These are phyloP conservation scores for Dovyalis caffra DNA, from an alignment of 345 rosid genomes.

Conservation along the genomic window DNA sequence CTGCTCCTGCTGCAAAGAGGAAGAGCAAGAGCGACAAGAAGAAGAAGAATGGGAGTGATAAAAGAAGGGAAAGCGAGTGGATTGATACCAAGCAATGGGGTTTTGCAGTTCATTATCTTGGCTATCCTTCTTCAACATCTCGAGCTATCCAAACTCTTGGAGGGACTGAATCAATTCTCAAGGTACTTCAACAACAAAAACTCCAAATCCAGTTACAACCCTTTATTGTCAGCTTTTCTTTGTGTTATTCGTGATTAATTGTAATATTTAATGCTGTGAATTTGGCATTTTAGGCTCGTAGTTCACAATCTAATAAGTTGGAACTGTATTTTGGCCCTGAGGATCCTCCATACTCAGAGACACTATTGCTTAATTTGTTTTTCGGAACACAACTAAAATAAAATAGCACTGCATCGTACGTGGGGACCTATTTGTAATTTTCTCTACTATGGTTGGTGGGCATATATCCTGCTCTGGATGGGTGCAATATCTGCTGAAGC, in stretches of 20 bases:
- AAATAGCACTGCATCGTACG: too few species aligned
- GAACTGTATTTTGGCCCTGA: constrained; percentile 87
- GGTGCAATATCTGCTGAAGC: too few species aligned
- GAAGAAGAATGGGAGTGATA: constrained; percentile 54
- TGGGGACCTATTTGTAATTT: too few species aligned
- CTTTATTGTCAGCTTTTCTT: background rate
- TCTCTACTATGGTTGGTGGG: too few species aligned
- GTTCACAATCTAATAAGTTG: constrained; percentile 52
- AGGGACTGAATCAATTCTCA: constrained; percentile 63
- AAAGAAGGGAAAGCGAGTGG: constrained; percentile 69
- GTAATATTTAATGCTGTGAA: background rate
- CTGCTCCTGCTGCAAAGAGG: background rate
- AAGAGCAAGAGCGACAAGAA: background rate
- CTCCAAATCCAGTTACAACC: background rate
- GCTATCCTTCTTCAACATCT: constrained; percentile 70
- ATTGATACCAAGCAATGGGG: constrained; percentile 48
- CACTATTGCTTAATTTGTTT: too few species aligned
- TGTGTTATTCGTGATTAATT: background rate
- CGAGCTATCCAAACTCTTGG: constrained; percentile 83
- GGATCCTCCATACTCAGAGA: constrained; percentile 86
- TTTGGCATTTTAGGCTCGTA: constrained; percentile 48
- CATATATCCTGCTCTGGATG: too few species aligned
- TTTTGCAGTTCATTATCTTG: constrained; percentile 79
- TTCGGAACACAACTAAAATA: too few species aligned
- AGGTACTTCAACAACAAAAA: constrained; percentile 31